Base-by-base conservation (phyloP, 352 stramenopile genomes). In the Pythium angustatum region DNA sequence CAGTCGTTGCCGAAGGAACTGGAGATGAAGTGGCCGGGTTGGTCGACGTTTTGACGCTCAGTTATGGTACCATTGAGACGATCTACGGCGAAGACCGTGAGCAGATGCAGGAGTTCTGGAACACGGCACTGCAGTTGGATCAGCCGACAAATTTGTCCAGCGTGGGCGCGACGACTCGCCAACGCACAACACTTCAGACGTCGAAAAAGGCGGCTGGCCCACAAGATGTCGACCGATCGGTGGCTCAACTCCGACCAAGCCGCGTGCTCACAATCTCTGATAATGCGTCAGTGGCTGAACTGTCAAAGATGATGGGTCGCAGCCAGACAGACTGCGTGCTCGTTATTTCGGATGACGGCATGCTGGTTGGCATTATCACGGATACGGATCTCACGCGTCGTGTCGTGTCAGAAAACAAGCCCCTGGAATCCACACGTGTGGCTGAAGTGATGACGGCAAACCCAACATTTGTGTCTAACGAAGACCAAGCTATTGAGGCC, bases 331-430 rank as follows among this genome's bases (percentile, higher is more conserved):
- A 98, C 68, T 97, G 93, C 24, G 91, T 97, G 15, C 79, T 99
- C 11, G 88, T 99, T 31, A 82, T 98, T 17, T 94, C 88, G 41
- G 76, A 88, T 9, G 76, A 90, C 27, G 96, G 96, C 26, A 78
- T 88, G 31, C 77, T 99, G 19, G 85, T 82, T 21, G 97, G 97
- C 60, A 99, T 99, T 60, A 90, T 99, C 64, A 99, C 96, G 22
- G 96, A 99, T 57, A 94, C 88, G 24, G 88, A 96, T 68, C 57
- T 96, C 33, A 94, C 88, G 15, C 80, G 85, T 7, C 85, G 85
- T 22, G 83, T 95, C 2, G 85, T 96, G 1, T 90, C 88, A 2
- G 74, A 92, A 36, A 94, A 95, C 64, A 72, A 77, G 15, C 78
- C 88, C 7, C 53, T 92, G 3, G 85, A 94, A 7, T 76, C 73